Evolutionary conservation across 2,329 filamentous ascomycete genomes (phyloP).

Genomic region (Pseudopyricularia javanii): DNA sequence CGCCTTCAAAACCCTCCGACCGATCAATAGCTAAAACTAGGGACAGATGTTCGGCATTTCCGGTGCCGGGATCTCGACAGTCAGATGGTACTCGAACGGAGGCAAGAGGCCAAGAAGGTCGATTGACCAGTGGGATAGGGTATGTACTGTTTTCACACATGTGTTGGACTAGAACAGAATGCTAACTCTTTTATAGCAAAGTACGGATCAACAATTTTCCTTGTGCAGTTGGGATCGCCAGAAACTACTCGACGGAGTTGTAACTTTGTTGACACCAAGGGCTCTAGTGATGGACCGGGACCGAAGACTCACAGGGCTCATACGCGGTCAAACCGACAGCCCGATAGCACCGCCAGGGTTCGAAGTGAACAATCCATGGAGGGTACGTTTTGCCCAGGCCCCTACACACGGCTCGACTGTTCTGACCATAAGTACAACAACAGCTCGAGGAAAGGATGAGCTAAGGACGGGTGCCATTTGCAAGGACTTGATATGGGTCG

Average conservation of each 20-base stretch:
- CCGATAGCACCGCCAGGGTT: slow-evolving; percentile 44
- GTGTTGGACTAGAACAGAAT: slow-evolving; percentile 13
- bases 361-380: slow-evolving; percentile 53
- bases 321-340: slow-evolving; percentile 45
- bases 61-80: slow-evolving; percentile 43
- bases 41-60: slow-evolving; percentile 51
- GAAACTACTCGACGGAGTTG: background rate
- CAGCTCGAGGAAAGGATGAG: background rate
- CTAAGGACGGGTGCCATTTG: background rate
- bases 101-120: slow-evolving; percentile 48
- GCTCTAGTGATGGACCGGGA: slow-evolving; percentile 53
- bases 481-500: background rate
- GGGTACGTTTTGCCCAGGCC: slow-evolving; percentile 27
- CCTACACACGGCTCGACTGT: background rate
- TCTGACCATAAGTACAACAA: background rate
- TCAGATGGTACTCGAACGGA: slow-evolving; percentile 46
- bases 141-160: slow-evolving; percentile 18
- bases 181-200: slow-evolving; percentile 35
- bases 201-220: slow-evolving; percentile 19
- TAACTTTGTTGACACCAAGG: background rate
- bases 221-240: background rate
- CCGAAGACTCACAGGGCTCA: slow-evolving; percentile 43
- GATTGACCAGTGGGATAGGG: slow-evolving; percentile 51
- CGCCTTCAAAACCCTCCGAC: slow-evolving; percentile 3
- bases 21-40: slow-evolving; percentile 1